phyloP scores from a whole-genome alignment of 225 moss, liverwort and hornwort species.

The Sphagnum tenellum region DNA sequence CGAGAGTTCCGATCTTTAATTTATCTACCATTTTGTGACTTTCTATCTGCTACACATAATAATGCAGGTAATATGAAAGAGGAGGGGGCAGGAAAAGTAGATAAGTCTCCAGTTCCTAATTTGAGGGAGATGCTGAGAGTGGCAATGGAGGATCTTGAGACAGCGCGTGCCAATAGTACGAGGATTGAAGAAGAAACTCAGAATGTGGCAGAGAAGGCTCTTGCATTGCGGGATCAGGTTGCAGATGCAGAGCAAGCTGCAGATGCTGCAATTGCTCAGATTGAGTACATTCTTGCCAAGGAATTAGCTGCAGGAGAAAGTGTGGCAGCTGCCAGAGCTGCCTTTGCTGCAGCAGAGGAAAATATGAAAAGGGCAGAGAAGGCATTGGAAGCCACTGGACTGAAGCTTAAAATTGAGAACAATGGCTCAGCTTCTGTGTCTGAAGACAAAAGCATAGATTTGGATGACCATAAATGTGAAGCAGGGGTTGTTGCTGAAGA shows the following conservation, averaged over 20 bases:
- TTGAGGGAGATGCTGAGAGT: conserved; percentile 68
- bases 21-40: too few relatives aligned
- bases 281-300: conserved; percentile 27
- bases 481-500: conserved; percentile 11
- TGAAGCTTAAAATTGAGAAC: conserved; percentile 33
- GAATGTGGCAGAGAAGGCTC: conserved; percentile 62
- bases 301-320: conserved; percentile 48
- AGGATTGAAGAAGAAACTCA: conserved; percentile 60
- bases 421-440: neutral
- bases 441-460: neutral
- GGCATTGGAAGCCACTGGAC: conserved; percentile 49
- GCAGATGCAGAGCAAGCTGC: conserved; percentile 19
- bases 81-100: conserved; percentile 22
- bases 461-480: conserved; percentile 16
- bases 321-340: conserved; percentile 37
- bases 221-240: conserved; percentile 58
- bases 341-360: conserved; percentile 37
- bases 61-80: conserved; percentile 14
- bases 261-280: conserved; percentile 27
- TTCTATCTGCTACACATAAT: too few relatives aligned
- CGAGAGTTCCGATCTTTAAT: too few relatives aligned
- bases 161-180: conserved; percentile 41
- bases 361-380: conserved; percentile 28
- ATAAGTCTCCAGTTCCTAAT: conserved; percentile 36
- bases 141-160: conserved; percentile 67